Base-by-base conservation (phyloP, 208 protist species). In the Angomonas deanei region DNA sequence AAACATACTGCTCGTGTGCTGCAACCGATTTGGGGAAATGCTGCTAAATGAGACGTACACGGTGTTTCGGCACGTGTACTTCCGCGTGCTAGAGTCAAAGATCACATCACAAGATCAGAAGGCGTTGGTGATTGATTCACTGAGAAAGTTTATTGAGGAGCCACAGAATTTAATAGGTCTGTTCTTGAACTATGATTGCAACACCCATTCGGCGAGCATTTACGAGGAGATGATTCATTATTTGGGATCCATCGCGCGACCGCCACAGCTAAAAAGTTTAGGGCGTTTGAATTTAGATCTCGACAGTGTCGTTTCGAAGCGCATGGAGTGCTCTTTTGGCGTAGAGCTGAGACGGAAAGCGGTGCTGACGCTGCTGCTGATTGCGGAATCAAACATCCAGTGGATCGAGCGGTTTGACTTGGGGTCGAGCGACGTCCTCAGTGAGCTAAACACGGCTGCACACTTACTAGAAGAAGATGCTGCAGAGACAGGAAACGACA, bases 181-280 rank as follows among this genome's bases (percentile, higher is more conserved):
- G 15, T 99, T 98, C 65, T 66, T 99, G 46, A 99, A 99, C 81
- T 99, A 99, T 79, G 98, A 99, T 72, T 99, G 98, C 72, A 97
- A 98, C 73, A 78, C 97, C 2, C 71, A 91, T 49, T 84, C 82
- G n/a, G 82, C 88, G 39, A 96, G 96, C 60, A 83, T 98, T 30
- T 98, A 97, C 72, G 93, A 97, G 56, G 81, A 91, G 36, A 95
- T 98, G 75, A 90, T 98, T 32, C 76, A 93, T 58, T 87, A 97
- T 56, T 71, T 98, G 4, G 82, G 75, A 8, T 78, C 80, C 23
- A 64, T 90, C 26, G 13, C 42, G 76, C 80, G 21, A 3, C 10
- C 4, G n/a, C 26, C 30, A 39, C 54, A 3, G n/a, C 28, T 17
- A 26, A 26, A 2, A 19, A 10, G 24, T 36, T 39, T 3, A 13